Conservation (phyloP, 2,329 filamentous ascomycete species). For the Meredithiella fracta region DNA sequence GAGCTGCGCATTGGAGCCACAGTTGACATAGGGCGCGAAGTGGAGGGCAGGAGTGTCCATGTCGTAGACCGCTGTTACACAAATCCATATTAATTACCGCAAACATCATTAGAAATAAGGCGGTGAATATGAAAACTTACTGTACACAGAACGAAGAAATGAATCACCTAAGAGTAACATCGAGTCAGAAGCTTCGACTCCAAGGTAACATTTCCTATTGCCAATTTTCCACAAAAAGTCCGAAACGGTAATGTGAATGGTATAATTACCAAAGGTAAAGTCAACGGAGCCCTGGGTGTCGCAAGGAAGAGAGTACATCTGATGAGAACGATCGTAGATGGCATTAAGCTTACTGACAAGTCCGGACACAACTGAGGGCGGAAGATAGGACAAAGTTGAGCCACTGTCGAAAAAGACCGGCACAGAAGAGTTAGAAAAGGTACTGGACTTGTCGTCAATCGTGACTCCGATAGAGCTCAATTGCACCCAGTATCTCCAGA, state of each 20-base stretch:
- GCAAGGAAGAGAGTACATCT: conserved; percentile 34
- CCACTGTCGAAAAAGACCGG: conserved; percentile 48
- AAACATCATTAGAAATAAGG: neutral
- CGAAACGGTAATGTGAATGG: conserved; percentile 28
- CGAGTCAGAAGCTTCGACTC: conserved; percentile 27
- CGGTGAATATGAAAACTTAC: conserved; percentile 8
- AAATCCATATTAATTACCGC: neutral
- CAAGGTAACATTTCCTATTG: conserved; percentile 26
- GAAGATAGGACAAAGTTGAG: conserved; percentile 50
- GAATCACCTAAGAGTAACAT: conserved; percentile 26
- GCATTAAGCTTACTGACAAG: conserved; percentile 31
- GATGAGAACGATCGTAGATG: conserved; percentile 24
- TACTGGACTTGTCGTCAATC: conserved; percentile 15
- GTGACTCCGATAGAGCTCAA: conserved; percentile 23
- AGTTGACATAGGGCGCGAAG: conserved; percentile 18
- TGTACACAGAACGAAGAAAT: conserved; percentile 29
- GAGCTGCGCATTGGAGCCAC: conserved; percentile 17
- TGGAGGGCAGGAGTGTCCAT: conserved; percentile 18
- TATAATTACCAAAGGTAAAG: conserved; percentile 31
- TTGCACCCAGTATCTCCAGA: conserved; percentile 27
- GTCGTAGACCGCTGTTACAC: conserved; percentile 16
- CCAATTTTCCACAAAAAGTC: conserved; percentile 30
- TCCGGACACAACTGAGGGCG: conserved; percentile 33
- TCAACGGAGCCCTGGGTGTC: conserved; percentile 25
- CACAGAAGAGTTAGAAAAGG: conserved; percentile 21